A percentile compares a stretch with the other conserved stretches of the same genome.
Evolutionary conservation across 1,139 yeast genomes (phyloP).

Genomic region (Sugiyamaella castrensis): DNA sequence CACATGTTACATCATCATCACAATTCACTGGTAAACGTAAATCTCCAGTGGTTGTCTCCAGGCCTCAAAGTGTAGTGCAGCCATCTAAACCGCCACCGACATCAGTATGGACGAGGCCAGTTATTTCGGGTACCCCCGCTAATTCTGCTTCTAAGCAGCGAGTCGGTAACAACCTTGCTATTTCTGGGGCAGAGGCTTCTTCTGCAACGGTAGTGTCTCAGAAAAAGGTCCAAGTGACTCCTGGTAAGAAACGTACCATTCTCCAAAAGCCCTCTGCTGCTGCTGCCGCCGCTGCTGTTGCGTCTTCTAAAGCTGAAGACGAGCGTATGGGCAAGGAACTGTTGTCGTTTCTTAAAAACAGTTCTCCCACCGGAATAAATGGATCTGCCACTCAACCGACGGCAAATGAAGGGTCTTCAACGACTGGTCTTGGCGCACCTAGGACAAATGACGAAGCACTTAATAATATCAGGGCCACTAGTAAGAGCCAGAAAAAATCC

Average conservation of each 20-base stretch:
- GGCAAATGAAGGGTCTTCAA: no score
- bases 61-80: neutral
- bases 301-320: constrained; percentile 14
- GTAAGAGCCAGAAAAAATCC: constrained; percentile 27
- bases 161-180: no score
- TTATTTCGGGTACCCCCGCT: neutral
- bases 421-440: neutral
- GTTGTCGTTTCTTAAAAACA: constrained; percentile 41
- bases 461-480: constrained; percentile 42
- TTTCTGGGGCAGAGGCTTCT: no score
- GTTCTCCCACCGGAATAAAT: constrained; percentile 19
- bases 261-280: constrained; percentile 2
- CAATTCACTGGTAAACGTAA: neutral
- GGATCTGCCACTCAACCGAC: constrained; percentile 16
- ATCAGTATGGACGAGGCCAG: neutral
- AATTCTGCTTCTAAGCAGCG: neutral
- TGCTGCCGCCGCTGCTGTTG: constrained; percentile 12
- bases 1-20: neutral
- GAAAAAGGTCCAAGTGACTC: no score
- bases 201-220: no score
- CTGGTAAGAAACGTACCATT: neutral
- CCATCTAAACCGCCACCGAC: constrained; percentile 1
- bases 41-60: neutral
- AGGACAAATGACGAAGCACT: constrained; percentile 33
- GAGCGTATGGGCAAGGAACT: constrained; percentile 39